These are phyloP conservation scores for Catharanthus roseus DNA, from an alignment of 257 asterid genomes.

Conservation along the genomic window DNA sequence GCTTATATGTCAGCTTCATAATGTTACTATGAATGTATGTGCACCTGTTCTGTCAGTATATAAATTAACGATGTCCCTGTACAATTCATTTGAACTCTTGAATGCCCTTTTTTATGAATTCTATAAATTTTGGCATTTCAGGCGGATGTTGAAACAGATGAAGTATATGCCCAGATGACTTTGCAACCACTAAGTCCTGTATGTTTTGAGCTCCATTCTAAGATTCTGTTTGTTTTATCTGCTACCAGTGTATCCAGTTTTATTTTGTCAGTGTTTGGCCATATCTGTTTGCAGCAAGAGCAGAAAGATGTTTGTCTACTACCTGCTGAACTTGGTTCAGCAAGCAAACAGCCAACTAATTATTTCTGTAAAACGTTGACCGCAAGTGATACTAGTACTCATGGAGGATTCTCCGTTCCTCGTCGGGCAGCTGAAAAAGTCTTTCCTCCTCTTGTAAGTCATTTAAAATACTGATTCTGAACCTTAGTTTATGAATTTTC, in stretches of 20 bases:
- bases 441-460: slow-evolving; percentile 86
- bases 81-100: background rate
- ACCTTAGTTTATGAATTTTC: background rate
- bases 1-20: slow-evolving; percentile 93
- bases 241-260: background rate
- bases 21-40: slow-evolving; percentile 92
- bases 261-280: slow-evolving; percentile 8
- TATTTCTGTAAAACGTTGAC: slow-evolving; percentile 90
- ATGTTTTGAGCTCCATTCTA: slow-evolving; percentile 17
- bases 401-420: slow-evolving; percentile 98
- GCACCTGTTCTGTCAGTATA: background rate
- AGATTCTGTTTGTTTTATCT: slow-evolving; percentile 16
- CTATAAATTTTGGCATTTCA: slow-evolving; percentile 31
- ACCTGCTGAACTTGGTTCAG: slow-evolving; percentile 79
- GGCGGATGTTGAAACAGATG: slow-evolving; percentile 96
- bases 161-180: slow-evolving; percentile 93
- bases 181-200: slow-evolving; percentile 88
- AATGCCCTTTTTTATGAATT: background rate
- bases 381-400: slow-evolving; percentile 94
- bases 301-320: slow-evolving; percentile 83
- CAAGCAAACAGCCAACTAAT: slow-evolving; percentile 94
- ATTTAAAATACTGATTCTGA: background rate
- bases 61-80: background rate
- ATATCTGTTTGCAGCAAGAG: slow-evolving; percentile 60
- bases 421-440: slow-evolving; percentile 99